Evolutionary conservation across 1,284 basidiomycete genomes (phyloP).

Genomic region (Moesziomyces globuligerus): DNA sequence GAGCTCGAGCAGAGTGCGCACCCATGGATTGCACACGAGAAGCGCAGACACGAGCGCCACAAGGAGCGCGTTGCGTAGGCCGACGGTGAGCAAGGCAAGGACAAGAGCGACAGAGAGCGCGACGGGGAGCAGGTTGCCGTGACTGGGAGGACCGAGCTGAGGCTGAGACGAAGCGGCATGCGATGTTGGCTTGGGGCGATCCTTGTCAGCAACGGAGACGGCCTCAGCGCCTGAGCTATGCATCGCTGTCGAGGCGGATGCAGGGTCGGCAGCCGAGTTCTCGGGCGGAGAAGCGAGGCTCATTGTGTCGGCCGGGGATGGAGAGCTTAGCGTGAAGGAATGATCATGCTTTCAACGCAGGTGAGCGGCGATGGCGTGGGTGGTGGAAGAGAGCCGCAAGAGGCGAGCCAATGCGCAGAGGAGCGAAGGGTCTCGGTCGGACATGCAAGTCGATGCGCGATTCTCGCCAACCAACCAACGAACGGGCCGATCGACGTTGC

Average conservation of each 20-base stretch:
- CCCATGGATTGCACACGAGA: constrained; percentile 58
- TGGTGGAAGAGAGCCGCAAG: too few relatives aligned
- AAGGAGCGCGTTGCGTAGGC: constrained; percentile 38
- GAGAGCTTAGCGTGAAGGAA: background rate
- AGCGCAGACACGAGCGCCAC: constrained; percentile 31
- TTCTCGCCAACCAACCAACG: too few relatives aligned
- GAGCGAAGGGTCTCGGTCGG: too few relatives aligned
- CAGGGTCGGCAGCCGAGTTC: background rate
- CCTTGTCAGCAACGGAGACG: too few relatives aligned
- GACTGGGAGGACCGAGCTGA: constrained; percentile 5
- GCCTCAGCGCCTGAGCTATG: too few relatives aligned
- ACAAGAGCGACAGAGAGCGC: constrained; percentile 35
- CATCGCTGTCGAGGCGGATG: too few relatives aligned
- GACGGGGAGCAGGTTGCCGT: constrained; percentile 22
- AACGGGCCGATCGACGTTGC: too few relatives aligned
- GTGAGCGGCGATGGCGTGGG: background rate
- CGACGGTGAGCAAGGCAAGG: constrained; percentile 32
- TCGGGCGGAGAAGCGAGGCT: background rate
- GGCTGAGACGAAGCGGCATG: too few relatives aligned
- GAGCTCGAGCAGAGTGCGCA: constrained; percentile 59
- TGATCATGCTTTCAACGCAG: background rate
- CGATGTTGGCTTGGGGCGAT: too few relatives aligned
- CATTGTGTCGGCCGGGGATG: background rate
- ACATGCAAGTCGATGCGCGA: too few relatives aligned
- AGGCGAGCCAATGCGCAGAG: too few relatives aligned